phyloP scores from a whole-genome alignment of 208 protist species.

The Acanthamoeba castellanii region DNA sequence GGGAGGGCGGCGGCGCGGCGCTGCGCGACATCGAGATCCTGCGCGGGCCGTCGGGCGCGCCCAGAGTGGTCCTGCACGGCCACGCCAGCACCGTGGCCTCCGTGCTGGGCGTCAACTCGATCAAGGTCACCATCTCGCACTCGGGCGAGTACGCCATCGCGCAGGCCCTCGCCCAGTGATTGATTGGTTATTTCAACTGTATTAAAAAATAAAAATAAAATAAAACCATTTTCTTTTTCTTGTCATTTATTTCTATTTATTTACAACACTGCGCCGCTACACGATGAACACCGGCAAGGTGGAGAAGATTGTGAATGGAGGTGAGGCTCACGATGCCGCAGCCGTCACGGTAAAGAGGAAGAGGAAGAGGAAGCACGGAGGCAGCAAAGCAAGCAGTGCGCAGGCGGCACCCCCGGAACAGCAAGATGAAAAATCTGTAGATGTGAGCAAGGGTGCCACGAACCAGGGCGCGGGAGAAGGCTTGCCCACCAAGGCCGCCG shows the following conservation, averaged over 20 bases:
- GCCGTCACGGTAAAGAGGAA: not conserved
- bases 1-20: slow-evolving; percentile 78
- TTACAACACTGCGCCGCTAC: too few relatives aligned
- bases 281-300: too few relatives aligned
- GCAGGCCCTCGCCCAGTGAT: slow-evolving; percentile 51
- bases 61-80: slow-evolving; percentile 78
- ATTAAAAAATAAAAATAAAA: too few relatives aligned
- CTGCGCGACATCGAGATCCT: slow-evolving; percentile 86
- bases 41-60: slow-evolving; percentile 71
- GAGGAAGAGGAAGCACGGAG: slow-evolving; percentile 52
- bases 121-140: slow-evolving; percentile 82
- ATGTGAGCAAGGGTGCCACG: not conserved
- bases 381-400: not conserved
- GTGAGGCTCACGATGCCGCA: not conserved
- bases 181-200: too few relatives aligned
- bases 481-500: not conserved
- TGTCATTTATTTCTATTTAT: too few relatives aligned
- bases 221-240: too few relatives aligned
- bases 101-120: slow-evolving; percentile 12
- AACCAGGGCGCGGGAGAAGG: too few relatives aligned
- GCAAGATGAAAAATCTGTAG: not conserved
- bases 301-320: too few relatives aligned
- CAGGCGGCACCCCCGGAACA: not conserved
- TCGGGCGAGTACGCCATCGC: slow-evolving; percentile 75
- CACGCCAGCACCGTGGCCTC: slow-evolving; percentile 64